Base-by-base conservation (phyloP, 2,329 filamentous ascomycete genomes). In the Trichoderma afroharzianum region DNA sequence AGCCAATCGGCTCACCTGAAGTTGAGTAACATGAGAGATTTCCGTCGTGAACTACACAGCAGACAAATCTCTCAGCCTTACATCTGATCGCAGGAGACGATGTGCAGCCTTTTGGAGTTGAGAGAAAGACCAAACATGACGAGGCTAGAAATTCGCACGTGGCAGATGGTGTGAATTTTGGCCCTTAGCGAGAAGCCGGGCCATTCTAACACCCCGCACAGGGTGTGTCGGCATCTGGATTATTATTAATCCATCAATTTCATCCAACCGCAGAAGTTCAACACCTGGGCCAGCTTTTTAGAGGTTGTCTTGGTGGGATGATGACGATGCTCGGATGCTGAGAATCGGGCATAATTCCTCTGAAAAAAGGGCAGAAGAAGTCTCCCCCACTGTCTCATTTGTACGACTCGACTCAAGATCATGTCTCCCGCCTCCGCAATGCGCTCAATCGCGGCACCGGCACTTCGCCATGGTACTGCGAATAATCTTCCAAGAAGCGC, bases 1-100 rank as follows among this genome's bases (percentile, higher is more conserved):
- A 74, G 74, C 78, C 77, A 76, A 76, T 76, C 76, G 79, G 78
- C 77, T 79, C 78, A 78, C 72, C 74, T 73, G 14, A 66, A 69
- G 69, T 70, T 73, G 72, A 68, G 67, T 43, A 73, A 71, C 78
- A 79, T 79, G 72, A 47, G 72, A 66, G 36, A 32, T 5, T 57
- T 36, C 6, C 36, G 11, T 30, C 24, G 47, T 43, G 21, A 26
- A n/a, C 15, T 18, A 47, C n/a, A 32, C 26, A 28, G 36, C 28
- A 30, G 39, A 24, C n/a, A 15, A n/a, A 26, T 36, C 21, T 24
- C 21, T 39, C 32, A 47, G 26, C 32, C 26, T 26, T 63, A 50
- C 30, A 57, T 63, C 14, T 14, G 28, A 28, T 30, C 26, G 26
- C 24, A 15, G 32, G 28, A 59, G 43, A 18, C 21, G 32, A 58